Conservation (phyloP, 2,329 filamentous ascomycete species). For the Escovopsis sp. region DNA sequence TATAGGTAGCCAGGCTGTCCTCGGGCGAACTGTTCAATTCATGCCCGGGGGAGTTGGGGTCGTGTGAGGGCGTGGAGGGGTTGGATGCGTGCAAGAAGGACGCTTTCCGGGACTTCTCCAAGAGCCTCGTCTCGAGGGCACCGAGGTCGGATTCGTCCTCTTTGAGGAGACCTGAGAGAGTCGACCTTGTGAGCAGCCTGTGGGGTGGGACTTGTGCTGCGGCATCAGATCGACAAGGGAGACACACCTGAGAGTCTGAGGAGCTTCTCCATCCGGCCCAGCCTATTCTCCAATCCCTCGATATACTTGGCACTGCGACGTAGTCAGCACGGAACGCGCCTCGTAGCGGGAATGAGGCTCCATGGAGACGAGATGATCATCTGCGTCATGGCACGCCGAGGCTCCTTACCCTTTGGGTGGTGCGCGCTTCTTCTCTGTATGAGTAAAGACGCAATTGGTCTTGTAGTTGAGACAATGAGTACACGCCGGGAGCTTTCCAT, state of each 20-base stretch:
- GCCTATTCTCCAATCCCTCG: constrained; percentile 83
- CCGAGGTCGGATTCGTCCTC: constrained; percentile 80
- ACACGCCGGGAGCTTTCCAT: constrained; percentile 88
- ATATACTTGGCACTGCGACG: constrained; percentile 78
- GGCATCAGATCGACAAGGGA: neutral
- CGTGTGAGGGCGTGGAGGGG: constrained; percentile 36
- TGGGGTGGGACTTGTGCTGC: neutral
- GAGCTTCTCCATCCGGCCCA: constrained; percentile 91
- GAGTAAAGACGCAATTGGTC: constrained; percentile 92
- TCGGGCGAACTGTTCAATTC: constrained; percentile 31
- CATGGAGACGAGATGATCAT: neutral
- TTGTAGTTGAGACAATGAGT: constrained; percentile 97
- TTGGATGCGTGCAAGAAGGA: constrained; percentile 28
- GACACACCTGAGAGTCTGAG: constrained; percentile 58
- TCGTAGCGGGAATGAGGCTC: too few relatives aligned
- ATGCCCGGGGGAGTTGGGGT: constrained; percentile 21
- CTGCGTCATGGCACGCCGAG: neutral
- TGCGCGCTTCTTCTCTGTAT: constrained; percentile 96
- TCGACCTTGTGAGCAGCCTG: constrained; percentile 5
- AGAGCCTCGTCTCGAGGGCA: constrained; percentile 64
- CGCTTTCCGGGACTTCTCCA: constrained; percentile 40
- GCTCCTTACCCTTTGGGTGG: constrained; percentile 77
- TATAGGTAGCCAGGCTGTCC: constrained; percentile 41
- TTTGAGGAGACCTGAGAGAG: constrained; percentile 49
- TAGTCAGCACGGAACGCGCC: neutral